These are phyloP conservation scores for Nicotiana benthamiana DNA, from an alignment of 257 asterid genomes.

Conservation along the genomic window DNA sequence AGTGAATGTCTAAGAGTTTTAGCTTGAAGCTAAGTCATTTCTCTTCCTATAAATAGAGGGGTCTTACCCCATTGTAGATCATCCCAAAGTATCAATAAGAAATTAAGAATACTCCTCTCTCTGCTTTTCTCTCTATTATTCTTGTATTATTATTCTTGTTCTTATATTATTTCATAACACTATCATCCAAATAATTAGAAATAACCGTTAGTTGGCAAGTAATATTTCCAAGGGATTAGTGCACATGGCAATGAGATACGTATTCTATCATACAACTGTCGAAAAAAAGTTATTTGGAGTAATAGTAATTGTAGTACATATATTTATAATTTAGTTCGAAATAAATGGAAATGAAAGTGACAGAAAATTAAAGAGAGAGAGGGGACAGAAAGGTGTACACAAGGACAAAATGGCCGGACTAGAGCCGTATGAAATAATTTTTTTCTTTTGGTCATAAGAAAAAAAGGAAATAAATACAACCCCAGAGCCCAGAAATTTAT, in stretches of 20 bases:
- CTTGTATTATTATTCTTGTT: no score
- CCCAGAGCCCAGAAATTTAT: no score
- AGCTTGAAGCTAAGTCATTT: no score
- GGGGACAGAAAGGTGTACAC: background rate
- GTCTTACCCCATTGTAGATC: no score
- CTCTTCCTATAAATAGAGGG: no score
- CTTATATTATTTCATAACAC: no score
- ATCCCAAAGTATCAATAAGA: no score
- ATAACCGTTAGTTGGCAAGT: background rate
- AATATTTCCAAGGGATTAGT: background rate
- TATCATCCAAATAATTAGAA: background rate
- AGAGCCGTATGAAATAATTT: background rate
- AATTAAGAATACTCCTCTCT: no score
- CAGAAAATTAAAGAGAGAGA: background rate
- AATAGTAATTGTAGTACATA: background rate
- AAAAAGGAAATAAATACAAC: no score
- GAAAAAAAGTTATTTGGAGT: background rate
- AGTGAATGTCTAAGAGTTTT: no score
- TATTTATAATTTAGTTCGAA: background rate
- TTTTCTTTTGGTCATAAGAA: no score
- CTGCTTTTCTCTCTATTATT: no score
- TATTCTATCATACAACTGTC: background rate
- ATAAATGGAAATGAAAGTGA: background rate
- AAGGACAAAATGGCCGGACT: background rate
- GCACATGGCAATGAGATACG: background rate